A percentile compares a stretch with the other conserved stretches of the same genome.
Evolutionary conservation across 2,329 filamentous ascomycete species (phyloP).

Genomic region (Conoideocrella luteorostrata): DNA sequence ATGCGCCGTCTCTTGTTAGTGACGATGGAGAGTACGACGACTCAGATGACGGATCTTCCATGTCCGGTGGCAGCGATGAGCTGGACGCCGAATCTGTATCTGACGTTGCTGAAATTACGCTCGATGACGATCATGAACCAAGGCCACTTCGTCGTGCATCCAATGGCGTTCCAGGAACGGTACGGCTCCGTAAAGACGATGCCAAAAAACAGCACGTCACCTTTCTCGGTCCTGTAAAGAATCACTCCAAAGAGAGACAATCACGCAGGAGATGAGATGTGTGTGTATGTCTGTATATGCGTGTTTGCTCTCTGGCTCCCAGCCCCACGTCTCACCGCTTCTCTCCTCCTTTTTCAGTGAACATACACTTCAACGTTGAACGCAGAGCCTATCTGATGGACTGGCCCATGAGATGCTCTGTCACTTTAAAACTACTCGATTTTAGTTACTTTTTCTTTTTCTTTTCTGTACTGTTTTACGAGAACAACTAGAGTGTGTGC

Average conservation of each 20-base stretch:
- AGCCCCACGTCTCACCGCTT: background rate
- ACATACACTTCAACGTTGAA: constrained; percentile 4
- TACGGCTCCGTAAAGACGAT: constrained; percentile 49
- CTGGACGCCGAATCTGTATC: constrained; percentile 53
- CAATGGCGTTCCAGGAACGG: constrained; percentile 35
- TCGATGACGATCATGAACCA: constrained; percentile 50
- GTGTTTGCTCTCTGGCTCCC: background rate
- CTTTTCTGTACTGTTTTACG: constrained; percentile 6
- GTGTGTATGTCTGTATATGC: background rate
- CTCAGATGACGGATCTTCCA: constrained; percentile 57
- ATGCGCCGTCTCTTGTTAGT: constrained; percentile 72
- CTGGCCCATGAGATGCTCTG: constrained; percentile 7
- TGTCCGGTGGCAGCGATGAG: constrained; percentile 51
- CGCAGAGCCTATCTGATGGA: constrained; percentile 7
- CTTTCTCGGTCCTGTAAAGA: constrained; percentile 46
- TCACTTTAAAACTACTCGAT: constrained; percentile 9
- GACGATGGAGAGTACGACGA: constrained; percentile 75
- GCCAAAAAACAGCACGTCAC: constrained; percentile 42
- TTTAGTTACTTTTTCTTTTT: constrained; percentile 9
- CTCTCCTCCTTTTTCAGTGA: background rate
- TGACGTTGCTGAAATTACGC: constrained; percentile 55
- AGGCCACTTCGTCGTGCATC: constrained; percentile 38
- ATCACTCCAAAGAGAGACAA: constrained; percentile 27
- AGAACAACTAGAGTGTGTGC: constrained; percentile 1
- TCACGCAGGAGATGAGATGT: constrained; percentile 13